Evolutionary conservation across 169 alveolate species (phyloP), one percentile per base, ranked within the genome.

Genomic region (Babesia ovata): DNA sequence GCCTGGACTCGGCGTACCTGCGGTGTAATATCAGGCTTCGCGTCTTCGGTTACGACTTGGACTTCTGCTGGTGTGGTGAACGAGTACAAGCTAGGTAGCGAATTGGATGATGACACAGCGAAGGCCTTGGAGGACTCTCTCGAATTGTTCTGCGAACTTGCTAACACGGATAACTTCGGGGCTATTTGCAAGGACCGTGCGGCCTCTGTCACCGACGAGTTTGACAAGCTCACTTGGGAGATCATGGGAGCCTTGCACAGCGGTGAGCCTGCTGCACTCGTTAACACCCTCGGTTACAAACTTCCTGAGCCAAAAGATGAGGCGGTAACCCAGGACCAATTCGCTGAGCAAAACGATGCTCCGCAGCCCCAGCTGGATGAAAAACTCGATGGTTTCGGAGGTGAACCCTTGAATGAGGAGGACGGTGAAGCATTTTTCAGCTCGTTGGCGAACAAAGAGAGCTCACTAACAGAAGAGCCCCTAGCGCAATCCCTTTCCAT

Each of bases 191-290:
- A 36, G 66, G 36, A 58, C n/a, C 71, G 75, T 22, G 49, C 17
- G 6, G 62, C 26, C 33, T 56, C 82, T 28, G 63, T 84, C 46
- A 74, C 53, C 58, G 61, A 65, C 45, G 93, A 84, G 26, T 56
- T 78, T 29, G 84, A 81, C 22, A 79, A 66, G 59, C 86, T 85
- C 16, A 75, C 86, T 12, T 87, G 93, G 93, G 76, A 73, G 45
- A 86, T 86, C 36, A 63, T 79, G 67, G 53, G 29, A 12, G 65
- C 81, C 56, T 46, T 66, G 48, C 46, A 60, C 59, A 67, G 57
- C 44, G 78, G 78, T 3, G 46, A 59, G 7, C 13, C 63, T 19
- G 29, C 22, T 36, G 76, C 78, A 13, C 28, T 77, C 53, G 54
- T 77, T 26, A 19, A 42, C 19, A 56, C 66, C 16, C 57, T 77